A percentile compares a stretch with the other conserved stretches of the same genome.
Conservation (phyloP, 441 rosid species). For the Erodium moschatum region DNA sequence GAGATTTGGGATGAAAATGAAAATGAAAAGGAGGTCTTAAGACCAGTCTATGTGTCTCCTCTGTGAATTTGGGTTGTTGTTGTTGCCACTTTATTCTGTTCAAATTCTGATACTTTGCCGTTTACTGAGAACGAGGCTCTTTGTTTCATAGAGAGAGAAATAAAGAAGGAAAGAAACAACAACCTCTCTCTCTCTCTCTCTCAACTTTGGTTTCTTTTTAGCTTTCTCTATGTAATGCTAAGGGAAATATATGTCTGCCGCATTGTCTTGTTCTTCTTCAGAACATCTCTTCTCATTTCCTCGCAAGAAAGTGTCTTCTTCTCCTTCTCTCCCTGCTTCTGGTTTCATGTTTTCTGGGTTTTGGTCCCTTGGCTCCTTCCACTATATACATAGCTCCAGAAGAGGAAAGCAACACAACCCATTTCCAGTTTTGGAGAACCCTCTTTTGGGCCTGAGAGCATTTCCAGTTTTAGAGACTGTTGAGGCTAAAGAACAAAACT, state of each 20-base stretch:
- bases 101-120: constrained; percentile 56
- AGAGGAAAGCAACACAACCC: constrained; percentile 21
- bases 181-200: constrained; percentile 6
- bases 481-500: constrained; percentile 9
- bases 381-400: constrained; percentile 14
- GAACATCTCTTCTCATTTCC: constrained; percentile 59
- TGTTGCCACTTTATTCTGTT: constrained; percentile 53
- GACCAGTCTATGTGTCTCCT: not conserved
- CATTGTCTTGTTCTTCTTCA: constrained; percentile 61
- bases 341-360: constrained; percentile 32
- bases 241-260: not conserved
- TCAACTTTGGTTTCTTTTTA: too few relatives aligned
- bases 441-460: constrained; percentile 18
- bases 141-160: too few relatives aligned
- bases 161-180: too few relatives aligned
- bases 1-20: constrained; percentile 16
- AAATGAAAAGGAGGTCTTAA: not conserved
- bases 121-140: constrained; percentile 30
- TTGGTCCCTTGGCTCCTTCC: constrained; percentile 23
- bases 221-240: too few relatives aligned
- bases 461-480: not conserved
- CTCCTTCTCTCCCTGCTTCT: too few relatives aligned
- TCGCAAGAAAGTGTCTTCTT: constrained; percentile 34
- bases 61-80: not conserved
- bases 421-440: constrained; percentile 23